Percentiles rank a stretch among this genome's conserved stretches.
These are phyloP conservation scores for Annulohypoxylon stygium DNA, from an alignment of 495 filamentous ascomycete genomes.

Conservation along the genomic window DNA sequence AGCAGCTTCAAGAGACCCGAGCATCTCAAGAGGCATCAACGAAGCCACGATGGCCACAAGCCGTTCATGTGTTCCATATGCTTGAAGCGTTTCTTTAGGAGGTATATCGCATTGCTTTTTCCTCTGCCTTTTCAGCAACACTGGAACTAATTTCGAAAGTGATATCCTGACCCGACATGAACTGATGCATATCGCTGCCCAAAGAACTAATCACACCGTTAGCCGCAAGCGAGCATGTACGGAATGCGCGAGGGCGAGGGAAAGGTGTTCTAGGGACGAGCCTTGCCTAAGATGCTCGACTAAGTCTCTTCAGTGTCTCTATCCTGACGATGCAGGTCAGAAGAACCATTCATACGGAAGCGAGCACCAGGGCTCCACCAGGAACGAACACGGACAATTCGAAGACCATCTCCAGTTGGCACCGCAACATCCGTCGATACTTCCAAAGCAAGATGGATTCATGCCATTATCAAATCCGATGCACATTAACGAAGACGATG, in stretches of 20 bases:
- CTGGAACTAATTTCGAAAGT: conserved; percentile 46
- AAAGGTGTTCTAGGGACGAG: conserved; percentile 67
- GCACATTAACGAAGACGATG: conserved; percentile 26
- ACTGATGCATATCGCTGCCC: conserved; percentile 62
- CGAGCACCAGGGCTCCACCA: conserved; percentile 15
- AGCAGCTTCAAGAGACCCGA: conserved; percentile 75
- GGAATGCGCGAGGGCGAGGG: conserved; percentile 67
- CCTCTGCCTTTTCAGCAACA: conserved; percentile 12
- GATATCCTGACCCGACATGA: conserved; percentile 71
- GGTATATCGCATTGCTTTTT: conserved; percentile 51
- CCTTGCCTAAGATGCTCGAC: conserved; percentile 67
- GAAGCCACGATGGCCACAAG: conserved; percentile 78
- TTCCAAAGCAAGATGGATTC: conserved; percentile 22
- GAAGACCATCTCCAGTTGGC: conserved; percentile 31
- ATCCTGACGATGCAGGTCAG: conserved; percentile 52
- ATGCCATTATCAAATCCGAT: conserved; percentile 18
- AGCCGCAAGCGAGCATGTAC: conserved; percentile 68
- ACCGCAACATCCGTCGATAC: conserved; percentile 24
- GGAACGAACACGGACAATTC: conserved; percentile 27
- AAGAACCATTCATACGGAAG: conserved; percentile 20
- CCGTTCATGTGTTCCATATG: conserved; percentile 77
- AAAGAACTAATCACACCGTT: conserved; percentile 59
- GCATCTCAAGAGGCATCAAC: conserved; percentile 78
- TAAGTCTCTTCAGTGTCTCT: conserved; percentile 65
- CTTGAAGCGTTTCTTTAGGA: conserved; percentile 74